Base-by-base conservation (phyloP, 805 yeast species). In the Myxozyma neotropica region DNA sequence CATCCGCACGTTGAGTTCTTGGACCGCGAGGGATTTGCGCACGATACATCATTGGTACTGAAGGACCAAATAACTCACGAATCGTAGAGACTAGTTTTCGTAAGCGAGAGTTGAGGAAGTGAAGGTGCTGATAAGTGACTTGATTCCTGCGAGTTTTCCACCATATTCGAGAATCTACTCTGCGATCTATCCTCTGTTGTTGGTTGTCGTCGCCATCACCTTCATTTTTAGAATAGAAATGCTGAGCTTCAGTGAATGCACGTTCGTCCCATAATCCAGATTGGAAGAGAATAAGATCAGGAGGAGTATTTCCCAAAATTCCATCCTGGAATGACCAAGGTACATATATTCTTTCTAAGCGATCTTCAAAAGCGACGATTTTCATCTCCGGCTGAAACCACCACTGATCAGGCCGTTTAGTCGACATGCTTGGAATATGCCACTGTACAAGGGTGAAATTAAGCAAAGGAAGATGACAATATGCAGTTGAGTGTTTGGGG, bases 221-320 rank as follows among this genome's bases (percentile, higher is more conserved):
- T 19, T 24, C 10, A 4, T 21, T 15, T 17, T 17, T 19, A 21
- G 10, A 36, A 26, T 46, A 53, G 15, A 45, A 43, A 10, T 55
- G 45, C 21, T 27, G 33, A 0, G 53, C 54, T 26, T 61, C 57
- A 7, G 44, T 19, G 23, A 58, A 51, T 15, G 58, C 47, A n/a
- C 58, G 58, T 40, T 62, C 66, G 40, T 62, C 66, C 66, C 66
- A 62, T 12, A 59, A 29, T 15, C 63, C 66, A 2, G 61, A 27
- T 52, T 59, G 61, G 36, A 53, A 55, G n/a, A 62, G 31, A 5
- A 62, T 45, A 8, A 62, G 55, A 42, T 62, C 66, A 1, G 66
- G 66, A 4, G 55, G 15, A 33, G 42, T 15, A 35, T 24, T n/a
- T n/a, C 13, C 17, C 12, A 35, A 8, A 13, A 48, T 36, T 1